These are phyloP conservation scores for Acorus gramineus DNA, from an alignment of 106 monocot genomes.

Conservation along the genomic window DNA sequence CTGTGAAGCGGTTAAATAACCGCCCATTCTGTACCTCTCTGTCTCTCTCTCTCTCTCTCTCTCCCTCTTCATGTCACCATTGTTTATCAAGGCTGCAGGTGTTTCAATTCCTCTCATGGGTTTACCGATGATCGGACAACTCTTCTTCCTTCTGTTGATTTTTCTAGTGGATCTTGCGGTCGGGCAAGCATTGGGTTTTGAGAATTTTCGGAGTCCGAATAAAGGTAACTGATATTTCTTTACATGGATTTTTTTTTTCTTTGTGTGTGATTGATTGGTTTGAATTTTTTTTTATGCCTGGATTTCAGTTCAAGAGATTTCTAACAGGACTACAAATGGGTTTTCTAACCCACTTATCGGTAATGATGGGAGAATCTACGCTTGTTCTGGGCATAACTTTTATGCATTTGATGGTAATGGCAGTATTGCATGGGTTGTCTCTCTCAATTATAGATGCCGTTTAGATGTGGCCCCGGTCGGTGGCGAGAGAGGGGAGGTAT, in stretches of 20 bases:
- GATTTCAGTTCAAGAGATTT: slow-evolving; percentile 19
- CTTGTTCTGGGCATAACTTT: slow-evolving; percentile 56
- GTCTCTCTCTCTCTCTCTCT: background rate
- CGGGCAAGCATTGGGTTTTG: background rate
- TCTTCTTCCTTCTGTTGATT: background rate
- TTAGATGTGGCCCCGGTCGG: slow-evolving; percentile 41
- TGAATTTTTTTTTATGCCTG: background rate
- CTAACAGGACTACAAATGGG: slow-evolving; percentile 1
- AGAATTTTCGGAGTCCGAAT: background rate
- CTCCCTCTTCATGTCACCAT: background rate
- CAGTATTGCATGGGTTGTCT: slow-evolving; percentile 49
- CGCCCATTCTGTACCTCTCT: background rate
- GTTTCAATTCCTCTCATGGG: no score
- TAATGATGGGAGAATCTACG: slow-evolving; percentile 45
- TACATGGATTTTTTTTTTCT: background rate
- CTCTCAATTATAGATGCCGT: slow-evolving; percentile 43
- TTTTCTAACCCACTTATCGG: slow-evolving; percentile 29
- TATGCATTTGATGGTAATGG: slow-evolving; percentile 57
- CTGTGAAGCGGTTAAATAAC: no score
- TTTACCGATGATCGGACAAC: background rate
- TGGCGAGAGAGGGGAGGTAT: slow-evolving; percentile 43
- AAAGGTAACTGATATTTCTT: background rate
- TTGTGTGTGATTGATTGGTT: background rate
- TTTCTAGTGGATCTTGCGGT: background rate
- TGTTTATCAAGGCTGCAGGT: background rate